Conservation (phyloP, 2,329 filamentous ascomycete species). For the Aspergillus neoniger region DNA sequence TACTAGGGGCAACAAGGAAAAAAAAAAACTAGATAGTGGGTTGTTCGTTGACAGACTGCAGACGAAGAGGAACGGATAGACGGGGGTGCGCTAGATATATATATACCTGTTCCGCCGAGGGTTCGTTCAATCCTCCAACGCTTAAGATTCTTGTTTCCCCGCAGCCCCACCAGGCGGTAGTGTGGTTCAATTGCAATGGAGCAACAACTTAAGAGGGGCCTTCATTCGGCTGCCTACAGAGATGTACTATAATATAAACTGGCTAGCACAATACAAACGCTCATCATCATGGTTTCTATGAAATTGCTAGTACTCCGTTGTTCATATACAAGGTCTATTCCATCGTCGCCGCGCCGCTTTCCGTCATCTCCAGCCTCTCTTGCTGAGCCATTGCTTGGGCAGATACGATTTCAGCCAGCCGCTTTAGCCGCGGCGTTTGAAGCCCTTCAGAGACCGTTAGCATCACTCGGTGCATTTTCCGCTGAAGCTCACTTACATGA, state of each 20-base stretch:
- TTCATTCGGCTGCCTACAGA: background rate
- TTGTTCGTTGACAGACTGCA: background rate
- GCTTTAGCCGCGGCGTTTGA: conserved; percentile 92
- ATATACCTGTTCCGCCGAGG: background rate
- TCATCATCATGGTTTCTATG: background rate
- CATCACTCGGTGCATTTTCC: conserved; percentile 5
- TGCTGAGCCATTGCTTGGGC: conserved; percentile 95
- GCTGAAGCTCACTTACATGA: conserved; percentile 70
- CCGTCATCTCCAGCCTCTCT: conserved; percentile 68
- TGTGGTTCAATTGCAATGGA: background rate
- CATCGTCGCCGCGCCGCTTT: conserved; percentile 28
- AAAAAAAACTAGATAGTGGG: too few relatives aligned
- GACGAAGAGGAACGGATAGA: background rate
- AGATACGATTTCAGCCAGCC: conserved; percentile 96
- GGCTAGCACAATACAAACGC: background rate
- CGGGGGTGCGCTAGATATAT: background rate
- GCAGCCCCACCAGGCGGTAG: background rate
- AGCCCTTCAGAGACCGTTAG: conserved; percentile 65
- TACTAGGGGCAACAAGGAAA: background rate
- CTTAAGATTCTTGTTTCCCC: conserved; percentile 4
- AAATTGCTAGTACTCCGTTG: conserved; percentile 27
- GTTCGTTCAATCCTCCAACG: background rate
- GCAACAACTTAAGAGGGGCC: background rate
- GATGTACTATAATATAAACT: background rate
- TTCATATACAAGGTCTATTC: conserved; percentile 32